phyloP scores from a whole-genome alignment of 2,329 filamentous ascomycete species.

The Fusarium luffae region DNA sequence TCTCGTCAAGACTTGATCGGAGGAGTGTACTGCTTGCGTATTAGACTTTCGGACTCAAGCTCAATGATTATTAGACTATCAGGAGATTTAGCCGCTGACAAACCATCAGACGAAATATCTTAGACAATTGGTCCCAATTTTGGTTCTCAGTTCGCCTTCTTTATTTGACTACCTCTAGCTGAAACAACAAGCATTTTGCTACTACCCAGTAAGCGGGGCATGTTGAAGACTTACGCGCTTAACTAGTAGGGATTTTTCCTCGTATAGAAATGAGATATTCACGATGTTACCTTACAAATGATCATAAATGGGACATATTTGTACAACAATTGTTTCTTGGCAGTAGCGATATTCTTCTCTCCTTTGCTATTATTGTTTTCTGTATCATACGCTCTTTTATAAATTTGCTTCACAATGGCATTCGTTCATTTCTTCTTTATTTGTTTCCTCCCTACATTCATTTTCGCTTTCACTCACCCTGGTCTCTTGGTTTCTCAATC shows the following conservation, averaged over 20 bases:
- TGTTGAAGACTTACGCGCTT: neutral
- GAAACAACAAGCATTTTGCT: neutral
- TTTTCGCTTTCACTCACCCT: neutral
- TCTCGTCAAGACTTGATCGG: too few species aligned
- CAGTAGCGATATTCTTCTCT: neutral
- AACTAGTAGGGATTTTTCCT: neutral
- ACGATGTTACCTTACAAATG: neutral
- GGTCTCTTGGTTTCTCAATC: neutral
- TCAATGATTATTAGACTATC: too few species aligned
- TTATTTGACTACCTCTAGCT: neutral
- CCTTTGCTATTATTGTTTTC: too few species aligned
- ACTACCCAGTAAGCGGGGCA: neutral
- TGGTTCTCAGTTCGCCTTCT: too few species aligned
- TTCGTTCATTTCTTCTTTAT: neutral
- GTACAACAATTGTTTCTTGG: neutral
- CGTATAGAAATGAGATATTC: neutral
- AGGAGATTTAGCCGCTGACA: too few species aligned
- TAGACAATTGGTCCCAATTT: too few species aligned
- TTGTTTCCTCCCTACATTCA: neutral
- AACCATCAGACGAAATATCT: too few species aligned
- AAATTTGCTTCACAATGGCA: neutral
- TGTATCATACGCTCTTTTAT: neutral
- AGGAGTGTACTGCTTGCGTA: too few species aligned
- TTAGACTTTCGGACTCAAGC: too few species aligned
- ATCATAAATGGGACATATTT: neutral